A percentile compares a stretch with the other conserved stretches of the same genome.
Evolutionary conservation across 768 basidiomycete species (phyloP).

Genomic region (Lactarius sanguifluus): DNA sequence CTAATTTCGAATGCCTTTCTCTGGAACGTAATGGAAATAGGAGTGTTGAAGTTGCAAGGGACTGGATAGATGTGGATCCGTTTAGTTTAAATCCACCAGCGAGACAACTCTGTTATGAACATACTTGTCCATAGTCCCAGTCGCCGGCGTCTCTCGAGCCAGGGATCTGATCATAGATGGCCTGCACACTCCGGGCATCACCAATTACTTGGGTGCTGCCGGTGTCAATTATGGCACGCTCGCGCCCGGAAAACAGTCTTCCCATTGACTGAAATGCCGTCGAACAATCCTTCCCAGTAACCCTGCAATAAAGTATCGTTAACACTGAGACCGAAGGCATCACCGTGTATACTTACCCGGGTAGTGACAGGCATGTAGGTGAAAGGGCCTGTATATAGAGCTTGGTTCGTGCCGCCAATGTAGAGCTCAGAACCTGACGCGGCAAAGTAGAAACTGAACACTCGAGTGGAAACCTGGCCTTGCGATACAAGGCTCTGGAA

Average conservation of each 20-base stretch:
- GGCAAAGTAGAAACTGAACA: conserved; percentile 52
- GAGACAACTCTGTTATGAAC: neutral
- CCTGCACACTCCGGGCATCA: neutral
- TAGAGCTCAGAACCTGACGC: conserved; percentile 41
- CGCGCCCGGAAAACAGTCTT: conserved; percentile 5
- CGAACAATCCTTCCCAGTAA: conserved; percentile 30
- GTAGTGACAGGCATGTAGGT: conserved; percentile 10
- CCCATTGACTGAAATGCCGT: conserved; percentile 32
- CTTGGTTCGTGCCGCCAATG: conserved; percentile 26
- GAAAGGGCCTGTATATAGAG: conserved; percentile 18
- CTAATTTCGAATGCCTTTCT: neutral
- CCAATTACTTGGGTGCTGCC: conserved; percentile 37
- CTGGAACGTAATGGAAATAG: neutral
- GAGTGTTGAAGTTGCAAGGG: neutral
- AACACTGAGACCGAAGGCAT: conserved; percentile 27
- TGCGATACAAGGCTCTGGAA: conserved; percentile 47
- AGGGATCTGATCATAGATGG: neutral
- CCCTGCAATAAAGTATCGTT: conserved; percentile 30
- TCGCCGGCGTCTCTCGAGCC: neutral
- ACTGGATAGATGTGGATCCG: neutral
- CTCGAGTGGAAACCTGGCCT: conserved; percentile 36
- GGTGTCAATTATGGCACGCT: conserved; percentile 35
- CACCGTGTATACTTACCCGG: conserved; percentile 18
- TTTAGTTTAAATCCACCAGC: neutral
- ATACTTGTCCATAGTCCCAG: neutral